Evolutionary conservation across 305 asterid species (phyloP), one percentile per base, ranked within the genome.

Genomic region (Nicotiana rustica): DNA sequence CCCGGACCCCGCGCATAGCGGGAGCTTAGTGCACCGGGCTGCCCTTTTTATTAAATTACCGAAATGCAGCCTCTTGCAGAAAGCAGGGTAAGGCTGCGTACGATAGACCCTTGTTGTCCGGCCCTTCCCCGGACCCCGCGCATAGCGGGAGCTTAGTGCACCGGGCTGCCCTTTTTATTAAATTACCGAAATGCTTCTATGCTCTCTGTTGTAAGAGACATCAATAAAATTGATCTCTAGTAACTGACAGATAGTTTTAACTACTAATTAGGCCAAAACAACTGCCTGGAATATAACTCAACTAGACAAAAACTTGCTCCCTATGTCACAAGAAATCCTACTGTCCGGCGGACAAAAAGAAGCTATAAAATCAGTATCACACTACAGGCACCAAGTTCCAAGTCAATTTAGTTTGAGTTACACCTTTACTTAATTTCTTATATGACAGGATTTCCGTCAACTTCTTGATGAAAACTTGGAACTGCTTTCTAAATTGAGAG

Each of bases 381-480:
- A 65, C 19, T 75, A 52, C 47, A 25, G 65, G 47, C 17, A 76
- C 67, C 9, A 55, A 76, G 21, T 56, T 56, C 80, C 52, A 52
- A 76, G 67, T 76, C n/a, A 15, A 56, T 31, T 56, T 6, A 31
- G 31, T 76, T 76, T 56, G 52, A 76, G 80, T 56, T 76, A n/a
- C 67, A 56, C 31, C 80, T 55, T 76, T 31, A 10, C 67, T 76
- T 55, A n/a, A 56, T 76, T 55, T 56, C 89, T 67, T 89, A 82
- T 29, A 61, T 79, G 82, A 56, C 91, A 96, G 99, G 95, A 94
- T 69, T 91, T 96, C 85, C 91, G 86, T 44, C 88, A 82, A 70
- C 96, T 96, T 84, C 93, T 94, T 89, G 93, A 89, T 88, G 97
- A 90, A 86, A 89, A 91, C 85, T 78, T 90, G 80, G 94, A 89